Evolutionary conservation across 768 basidiomycete genomes (phyloP).

Genomic region (Boletus reticulatus): DNA sequence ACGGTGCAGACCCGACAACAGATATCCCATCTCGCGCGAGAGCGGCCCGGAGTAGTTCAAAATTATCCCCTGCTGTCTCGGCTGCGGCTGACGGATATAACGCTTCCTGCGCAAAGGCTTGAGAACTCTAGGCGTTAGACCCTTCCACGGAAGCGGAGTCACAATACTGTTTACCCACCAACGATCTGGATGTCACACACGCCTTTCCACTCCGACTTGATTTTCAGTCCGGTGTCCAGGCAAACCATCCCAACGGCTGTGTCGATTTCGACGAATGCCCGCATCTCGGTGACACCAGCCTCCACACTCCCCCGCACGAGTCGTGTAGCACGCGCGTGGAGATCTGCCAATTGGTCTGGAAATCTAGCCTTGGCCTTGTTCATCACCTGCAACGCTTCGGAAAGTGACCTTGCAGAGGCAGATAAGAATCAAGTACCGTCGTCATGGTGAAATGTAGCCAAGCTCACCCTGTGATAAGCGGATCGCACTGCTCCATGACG

Average conservation of each 20-base stretch:
- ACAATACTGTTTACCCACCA: conserved; percentile 33
- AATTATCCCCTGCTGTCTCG: conserved; percentile 43
- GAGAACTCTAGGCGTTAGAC: background rate
- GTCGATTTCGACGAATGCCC: conserved; percentile 69
- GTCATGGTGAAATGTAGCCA: background rate
- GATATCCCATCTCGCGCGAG: conserved; percentile 38
- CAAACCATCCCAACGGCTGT: conserved; percentile 50
- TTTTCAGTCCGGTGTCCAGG: conserved; percentile 47
- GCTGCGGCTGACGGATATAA: conserved; percentile 41
- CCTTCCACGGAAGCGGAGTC: background rate
- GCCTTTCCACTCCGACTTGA: conserved; percentile 43
- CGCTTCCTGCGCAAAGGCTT: conserved; percentile 64
- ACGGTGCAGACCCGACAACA: conserved; percentile 63
- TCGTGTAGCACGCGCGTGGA: conserved; percentile 50
- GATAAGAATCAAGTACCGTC: background rate
- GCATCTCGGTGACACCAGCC: conserved; percentile 62
- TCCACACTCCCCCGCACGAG: conserved; percentile 57
- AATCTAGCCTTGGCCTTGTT: conserved; percentile 51
- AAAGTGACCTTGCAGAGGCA: conserved; percentile 42
- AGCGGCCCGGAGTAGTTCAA: conserved; percentile 44
- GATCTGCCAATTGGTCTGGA: conserved; percentile 40
- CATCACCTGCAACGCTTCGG: conserved; percentile 54
- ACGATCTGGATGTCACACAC: conserved; percentile 58
- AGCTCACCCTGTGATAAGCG: conserved; percentile 51
- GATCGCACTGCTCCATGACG: conserved; percentile 53